These are phyloP conservation scores for Aspergillus felis DNA, from an alignment of 2,329 filamentous ascomycete species.

Conservation along the genomic window DNA sequence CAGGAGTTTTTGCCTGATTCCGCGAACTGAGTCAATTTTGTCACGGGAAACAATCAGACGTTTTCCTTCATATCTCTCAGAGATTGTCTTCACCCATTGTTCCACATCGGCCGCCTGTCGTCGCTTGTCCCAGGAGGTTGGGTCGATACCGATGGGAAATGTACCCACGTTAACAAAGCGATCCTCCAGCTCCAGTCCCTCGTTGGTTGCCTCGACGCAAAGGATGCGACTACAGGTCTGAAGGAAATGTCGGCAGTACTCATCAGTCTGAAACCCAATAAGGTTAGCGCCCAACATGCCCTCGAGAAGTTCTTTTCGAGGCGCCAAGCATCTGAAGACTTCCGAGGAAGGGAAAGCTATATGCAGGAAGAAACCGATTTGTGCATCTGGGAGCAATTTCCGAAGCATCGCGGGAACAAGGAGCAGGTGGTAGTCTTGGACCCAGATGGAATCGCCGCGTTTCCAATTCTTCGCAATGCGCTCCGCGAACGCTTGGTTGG, in stretches of 20 bases:
- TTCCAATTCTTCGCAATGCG: slow-evolving; percentile 90
- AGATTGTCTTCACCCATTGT: slow-evolving; percentile 74
- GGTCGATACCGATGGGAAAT: slow-evolving; percentile 87
- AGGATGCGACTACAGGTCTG: slow-evolving; percentile 92
- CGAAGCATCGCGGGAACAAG: slow-evolving; percentile 86
- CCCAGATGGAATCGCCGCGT: slow-evolving; percentile 86
- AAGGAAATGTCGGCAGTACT: slow-evolving; percentile 90
- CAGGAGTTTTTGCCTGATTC: slow-evolving; percentile 87
- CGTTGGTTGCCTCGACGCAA: slow-evolving; percentile 81
- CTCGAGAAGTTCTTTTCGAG: slow-evolving; percentile 80
- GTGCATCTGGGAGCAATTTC: slow-evolving; percentile 78
- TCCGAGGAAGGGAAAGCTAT: slow-evolving; percentile 95
- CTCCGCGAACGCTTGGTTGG: slow-evolving; percentile 92
- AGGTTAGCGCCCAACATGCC: slow-evolving; percentile 92
- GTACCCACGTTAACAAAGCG: slow-evolving; percentile 86
- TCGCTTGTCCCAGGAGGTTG: slow-evolving; percentile 66
- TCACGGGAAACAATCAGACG: slow-evolving; percentile 88
- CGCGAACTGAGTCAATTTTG: slow-evolving; percentile 88
- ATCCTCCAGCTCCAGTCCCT: slow-evolving; percentile 86
- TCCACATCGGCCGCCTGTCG: slow-evolving; percentile 69
- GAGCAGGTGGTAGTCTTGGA: slow-evolving; percentile 92
- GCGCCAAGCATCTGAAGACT: slow-evolving; percentile 86
- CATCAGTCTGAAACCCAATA: slow-evolving; percentile 87
- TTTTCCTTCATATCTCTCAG: slow-evolving; percentile 82
- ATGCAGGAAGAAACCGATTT: slow-evolving; percentile 95